phyloP scores from a whole-genome alignment of 495 filamentous ascomycete species.

The Aspergillus funiculosus region DNA sequence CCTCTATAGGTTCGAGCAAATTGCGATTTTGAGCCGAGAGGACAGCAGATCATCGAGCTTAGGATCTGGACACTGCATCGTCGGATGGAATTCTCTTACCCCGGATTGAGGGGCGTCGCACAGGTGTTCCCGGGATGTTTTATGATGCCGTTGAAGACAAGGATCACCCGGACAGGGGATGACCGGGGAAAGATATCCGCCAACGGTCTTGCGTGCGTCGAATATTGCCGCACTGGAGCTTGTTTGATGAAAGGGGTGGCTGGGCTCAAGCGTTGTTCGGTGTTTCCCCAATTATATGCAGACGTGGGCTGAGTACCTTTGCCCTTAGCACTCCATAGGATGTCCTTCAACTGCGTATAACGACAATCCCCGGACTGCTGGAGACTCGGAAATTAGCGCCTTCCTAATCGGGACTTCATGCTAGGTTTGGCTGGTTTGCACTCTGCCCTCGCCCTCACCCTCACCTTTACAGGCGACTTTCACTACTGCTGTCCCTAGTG shows the following conservation, averaged over 20 bases:
- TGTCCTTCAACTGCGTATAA: too few relatives aligned
- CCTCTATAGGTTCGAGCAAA: not conserved
- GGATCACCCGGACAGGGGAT: conserved; percentile 3
- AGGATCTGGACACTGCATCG: conserved; percentile 8
- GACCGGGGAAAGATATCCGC: conserved; percentile 5
- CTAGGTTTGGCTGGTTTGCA: too few relatives aligned
- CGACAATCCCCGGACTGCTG: too few relatives aligned
- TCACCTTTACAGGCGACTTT: too few relatives aligned
- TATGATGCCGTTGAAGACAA: conserved; percentile 14
- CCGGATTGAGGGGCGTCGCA: conserved; percentile 17
- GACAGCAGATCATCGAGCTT: not conserved
- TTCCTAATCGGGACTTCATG: too few relatives aligned
- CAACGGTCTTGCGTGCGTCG: conserved; percentile 12
- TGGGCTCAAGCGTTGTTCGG: too few relatives aligned
- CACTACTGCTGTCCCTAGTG: too few relatives aligned
- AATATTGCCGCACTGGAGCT: not conserved
- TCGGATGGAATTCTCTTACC: conserved; percentile 9
- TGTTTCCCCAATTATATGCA: too few relatives aligned
- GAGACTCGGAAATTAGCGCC: conserved; percentile 1
- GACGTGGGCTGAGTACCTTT: too few relatives aligned
- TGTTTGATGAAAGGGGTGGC: conserved; percentile 2
- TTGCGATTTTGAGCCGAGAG: conserved; percentile 1
- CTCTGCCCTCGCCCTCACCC: too few relatives aligned
- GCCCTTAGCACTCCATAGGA: too few relatives aligned
- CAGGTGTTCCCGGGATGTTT: conserved; percentile 15